Evolutionary conservation across 73 alveolate species (phyloP), one percentile per base, ranked within the genome.

Genomic region (Diophrys sp.): DNA sequence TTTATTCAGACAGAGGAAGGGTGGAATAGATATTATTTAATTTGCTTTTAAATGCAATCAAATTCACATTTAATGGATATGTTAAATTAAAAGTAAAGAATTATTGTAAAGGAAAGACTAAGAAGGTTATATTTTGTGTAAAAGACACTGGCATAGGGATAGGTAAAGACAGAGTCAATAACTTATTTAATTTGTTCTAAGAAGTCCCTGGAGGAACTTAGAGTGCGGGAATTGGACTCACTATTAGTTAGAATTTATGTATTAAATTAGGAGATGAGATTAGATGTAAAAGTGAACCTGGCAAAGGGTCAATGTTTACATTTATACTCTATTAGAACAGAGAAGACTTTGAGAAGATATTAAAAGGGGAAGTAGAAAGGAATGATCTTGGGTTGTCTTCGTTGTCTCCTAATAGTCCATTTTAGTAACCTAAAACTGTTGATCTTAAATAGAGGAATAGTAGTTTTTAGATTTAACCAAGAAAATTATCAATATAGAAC

Each of bases 161-260:
- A n/a, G 75, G 18, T 2, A 2, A 18, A 14, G 23, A 2, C 55
- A 18, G 2, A 24, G 18, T 26, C 18, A n/a, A 25, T 11, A 68
- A 28, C 24, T 23, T 68, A 2, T 68, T 68, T 68, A 68, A 68
- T 28, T 5, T 68, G 54, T 68, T 25, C 54, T 27, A 29, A 2
- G 29, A 68, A 2, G 75, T 23, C 29, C 18, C 34, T 23, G 23
- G 25, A 5, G 75, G 25, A 29, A 31, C 75, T 44, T 44, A 44
- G 62, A 44, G 83, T 67, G 74, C 73, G 25, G 87, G 87, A 18
- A 29, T 78, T 29, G 87, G 87, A 5, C 56, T 78, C 18, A 23
- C 29, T 23, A 68, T 78, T 18, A 78, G 87, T 67, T 33, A 78
- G 66, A 78, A 78, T 54, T 23, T 78, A 2, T 75, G 78, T 29